Base-by-base conservation (phyloP, 23 red algal genomes). In the Cyanidiococcus yangmingshanensis region DNA sequence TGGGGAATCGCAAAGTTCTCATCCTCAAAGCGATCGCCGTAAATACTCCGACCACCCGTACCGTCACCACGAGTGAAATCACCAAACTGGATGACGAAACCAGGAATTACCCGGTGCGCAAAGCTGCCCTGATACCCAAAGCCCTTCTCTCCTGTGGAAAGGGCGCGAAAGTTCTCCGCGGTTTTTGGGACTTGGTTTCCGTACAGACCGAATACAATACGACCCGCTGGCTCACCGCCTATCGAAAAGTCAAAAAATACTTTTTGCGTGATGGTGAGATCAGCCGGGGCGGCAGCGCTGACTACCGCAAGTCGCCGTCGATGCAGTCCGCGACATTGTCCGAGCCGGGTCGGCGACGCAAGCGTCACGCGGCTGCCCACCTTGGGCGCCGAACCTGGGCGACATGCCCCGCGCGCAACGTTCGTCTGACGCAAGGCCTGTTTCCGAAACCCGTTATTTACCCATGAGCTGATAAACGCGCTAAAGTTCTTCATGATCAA, bases 1-100 rank as follows among this genome's bases (percentile, higher is more conserved):
- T 98, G 94, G 71, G 59, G 85, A 74, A 98, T 76, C 29, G 32
- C 76, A 82, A 98, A 98, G 85, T 98, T 98, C 80, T 98, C 94
- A 71, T 98, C 94, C 7, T 74, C 74, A 67, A 98, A 98, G 80
- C 87, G 90, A 68, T 79, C 37, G 17, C 94, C 94, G 76, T 98
- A 98, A 79, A 98, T 98, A 37, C 84, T 89, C 85, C 91, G 90
- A 32, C 94, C 94, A 45, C 94, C 94, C 3, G 94, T 98, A 34
- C 94, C 94, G 79, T 98, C 76, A 21, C 50, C 32, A 67, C 74
- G 71, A 63, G 94, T 98, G 57, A 91, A 98, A 63, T 98, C 94
- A 37, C 92, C 92, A 76, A 74, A 74, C 84, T 91, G 92, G 68
- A 74, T 80, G 84, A 98, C 88, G 79, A 98, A 98, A 33, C 76